Evolutionary conservation across 441 rosid genomes (phyloP).

Genomic region (Adansonia gregorii): DNA sequence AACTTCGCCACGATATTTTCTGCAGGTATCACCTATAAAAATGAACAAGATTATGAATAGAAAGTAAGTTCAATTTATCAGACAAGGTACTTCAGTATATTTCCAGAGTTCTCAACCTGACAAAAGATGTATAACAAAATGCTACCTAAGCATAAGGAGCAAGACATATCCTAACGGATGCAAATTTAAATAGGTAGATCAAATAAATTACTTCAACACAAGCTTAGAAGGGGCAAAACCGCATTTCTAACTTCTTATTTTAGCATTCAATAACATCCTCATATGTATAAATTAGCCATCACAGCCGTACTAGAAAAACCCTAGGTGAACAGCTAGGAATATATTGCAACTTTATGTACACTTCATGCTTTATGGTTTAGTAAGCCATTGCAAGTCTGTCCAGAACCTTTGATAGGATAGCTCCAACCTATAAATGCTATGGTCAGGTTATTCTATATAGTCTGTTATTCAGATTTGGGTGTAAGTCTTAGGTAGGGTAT

Average conservation of each 20-base stretch:
- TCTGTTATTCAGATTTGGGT: too few species aligned
- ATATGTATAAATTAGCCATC: background rate
- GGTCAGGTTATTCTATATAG: too few species aligned
- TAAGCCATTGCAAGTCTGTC: too few species aligned
- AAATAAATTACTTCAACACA: background rate
- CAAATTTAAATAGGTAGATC: background rate
- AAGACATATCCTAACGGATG: background rate
- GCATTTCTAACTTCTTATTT: background rate
- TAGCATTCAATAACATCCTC: background rate
- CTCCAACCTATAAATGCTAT: too few species aligned
- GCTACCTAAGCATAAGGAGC: background rate
- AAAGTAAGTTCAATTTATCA: background rate
- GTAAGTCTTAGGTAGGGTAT: too few species aligned
- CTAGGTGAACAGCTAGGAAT: too few species aligned
- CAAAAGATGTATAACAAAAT: background rate
- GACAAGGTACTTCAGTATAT: background rate
- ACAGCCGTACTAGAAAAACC: too few species aligned
- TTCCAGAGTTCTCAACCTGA: background rate
- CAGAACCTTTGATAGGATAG: too few species aligned
- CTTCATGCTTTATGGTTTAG: too few species aligned
- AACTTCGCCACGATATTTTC: conserved; percentile 84
- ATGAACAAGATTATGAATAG: conserved; percentile 8
- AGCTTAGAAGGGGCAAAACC: background rate
- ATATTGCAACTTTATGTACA: too few species aligned
- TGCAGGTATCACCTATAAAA: conserved; percentile 74